These are phyloP conservation scores for Echites panduratus DNA, from an alignment of 257 asterid genomes.

Conservation along the genomic window DNA sequence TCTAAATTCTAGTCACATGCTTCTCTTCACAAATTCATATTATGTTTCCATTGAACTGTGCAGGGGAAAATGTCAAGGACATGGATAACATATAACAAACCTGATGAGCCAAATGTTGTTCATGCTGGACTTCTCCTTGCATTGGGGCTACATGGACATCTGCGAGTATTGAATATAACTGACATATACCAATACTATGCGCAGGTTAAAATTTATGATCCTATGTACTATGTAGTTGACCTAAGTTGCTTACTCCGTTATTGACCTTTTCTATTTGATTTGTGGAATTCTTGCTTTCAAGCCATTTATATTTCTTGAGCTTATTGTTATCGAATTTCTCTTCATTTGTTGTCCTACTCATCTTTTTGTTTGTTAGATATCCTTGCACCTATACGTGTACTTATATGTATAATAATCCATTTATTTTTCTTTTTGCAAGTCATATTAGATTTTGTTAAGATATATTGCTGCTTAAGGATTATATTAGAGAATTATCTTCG, in stretches of 20 bases:
- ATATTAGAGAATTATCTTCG: too few species aligned
- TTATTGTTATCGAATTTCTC: not conserved
- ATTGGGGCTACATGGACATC: constrained; percentile 97
- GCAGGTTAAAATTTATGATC: constrained; percentile 42
- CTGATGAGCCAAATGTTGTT: constrained; percentile 86
- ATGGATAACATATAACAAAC: constrained; percentile 92
- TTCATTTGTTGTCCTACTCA: not conserved
- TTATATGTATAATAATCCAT: not conserved
- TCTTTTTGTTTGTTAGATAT: not conserved
- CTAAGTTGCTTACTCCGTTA: constrained; percentile 8
- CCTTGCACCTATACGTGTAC: not conserved
- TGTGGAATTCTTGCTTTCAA: not conserved
- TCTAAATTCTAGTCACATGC: not conserved
- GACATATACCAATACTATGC: constrained; percentile 86
- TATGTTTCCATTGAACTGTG: constrained; percentile 15
- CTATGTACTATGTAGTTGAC: not conserved
- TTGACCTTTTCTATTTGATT: not conserved
- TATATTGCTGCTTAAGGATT: too few species aligned
- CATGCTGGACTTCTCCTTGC: constrained; percentile 98
- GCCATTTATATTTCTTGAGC: not conserved
- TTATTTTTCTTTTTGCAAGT: not conserved
- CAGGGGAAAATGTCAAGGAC: constrained; percentile 98
- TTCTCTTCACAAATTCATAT: constrained; percentile 6
- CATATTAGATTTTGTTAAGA: too few species aligned
- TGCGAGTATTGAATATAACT: constrained; percentile 60